These are phyloP conservation scores for Sarocladium strictum DNA, from an alignment of 2,329 filamentous ascomycete genomes.

Conservation along the genomic window DNA sequence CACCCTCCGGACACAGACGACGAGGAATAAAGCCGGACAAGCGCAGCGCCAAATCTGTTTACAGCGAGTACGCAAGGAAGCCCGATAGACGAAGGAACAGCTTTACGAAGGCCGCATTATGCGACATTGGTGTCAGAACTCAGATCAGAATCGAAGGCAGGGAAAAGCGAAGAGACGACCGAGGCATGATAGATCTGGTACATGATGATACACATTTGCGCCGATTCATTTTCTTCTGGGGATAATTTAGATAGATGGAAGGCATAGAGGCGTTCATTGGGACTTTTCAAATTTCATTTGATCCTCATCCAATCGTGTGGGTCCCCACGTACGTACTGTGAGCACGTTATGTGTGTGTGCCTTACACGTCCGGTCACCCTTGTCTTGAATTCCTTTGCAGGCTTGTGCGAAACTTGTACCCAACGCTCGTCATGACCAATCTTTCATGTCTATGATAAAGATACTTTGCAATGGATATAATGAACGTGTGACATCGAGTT, in stretches of 20 bases:
- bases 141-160: background rate
- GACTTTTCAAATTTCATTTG: background rate
- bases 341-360: no score
- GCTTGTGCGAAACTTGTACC: no score
- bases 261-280: slow-evolving; percentile 7
- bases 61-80: no score
- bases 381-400: no score
- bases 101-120: background rate
- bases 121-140: background rate
- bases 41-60: no score
- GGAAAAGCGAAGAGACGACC: background rate
- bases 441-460: no score
- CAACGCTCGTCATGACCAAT: no score
- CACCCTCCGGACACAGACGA: slow-evolving; percentile 74
- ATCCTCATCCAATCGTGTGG: no score
- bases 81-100: background rate
- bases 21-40: slow-evolving; percentile 40
- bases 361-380: no score
- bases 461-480: no score
- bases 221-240: slow-evolving; percentile 1
- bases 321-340: no score
- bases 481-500: no score
- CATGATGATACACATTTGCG: slow-evolving; percentile 2
- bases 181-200: slow-evolving; percentile 6
- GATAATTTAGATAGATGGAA: background rate